phyloP scores from a whole-genome alignment of 2,329 filamentous ascomycete genomes.

The Alternaria incomplexa region DNA sequence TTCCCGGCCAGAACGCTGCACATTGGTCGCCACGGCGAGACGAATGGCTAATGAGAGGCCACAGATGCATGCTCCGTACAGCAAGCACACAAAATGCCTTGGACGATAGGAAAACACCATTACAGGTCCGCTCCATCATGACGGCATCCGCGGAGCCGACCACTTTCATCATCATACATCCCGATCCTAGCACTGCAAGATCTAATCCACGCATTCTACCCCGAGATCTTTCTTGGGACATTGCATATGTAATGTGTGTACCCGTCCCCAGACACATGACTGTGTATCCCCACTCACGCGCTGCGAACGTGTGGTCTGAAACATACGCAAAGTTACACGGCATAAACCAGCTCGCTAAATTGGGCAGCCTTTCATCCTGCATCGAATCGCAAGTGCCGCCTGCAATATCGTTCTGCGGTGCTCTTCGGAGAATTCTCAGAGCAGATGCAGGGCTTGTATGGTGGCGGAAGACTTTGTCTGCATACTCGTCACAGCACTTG shows the following conservation, averaged over 20 bases:
- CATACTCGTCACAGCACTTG: slow-evolving; percentile 8
- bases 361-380: not conserved
- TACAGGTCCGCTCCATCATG: not conserved
- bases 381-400: slow-evolving; percentile 4
- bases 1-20: not conserved
- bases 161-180: slow-evolving; percentile 4
- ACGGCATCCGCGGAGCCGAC: not conserved
- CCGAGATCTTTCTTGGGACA: slow-evolving; percentile 16
- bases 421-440: slow-evolving; percentile 8
- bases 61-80: not conserved
- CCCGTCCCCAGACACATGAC: slow-evolving; percentile 17
- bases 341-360: slow-evolving; percentile 3
- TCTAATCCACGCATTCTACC: slow-evolving; percentile 2
- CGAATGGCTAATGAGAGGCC: not conserved
- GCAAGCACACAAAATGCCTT: not conserved
- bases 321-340: slow-evolving; percentile 9
- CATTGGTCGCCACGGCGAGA: not conserved
- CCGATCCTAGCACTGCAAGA: slow-evolving; percentile 3
- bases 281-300: slow-evolving; percentile 9
- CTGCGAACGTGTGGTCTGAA: slow-evolving; percentile 22
- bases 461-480: slow-evolving; percentile 5
- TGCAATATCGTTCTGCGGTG: slow-evolving; percentile 10
- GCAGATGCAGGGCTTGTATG: slow-evolving; percentile 11
- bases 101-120: not conserved
- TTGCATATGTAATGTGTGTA: slow-evolving; percentile 20